A percentile compares a stretch with the other conserved stretches of the same genome.
These are phyloP conservation scores for Phaeoacremonium minimum DNA, from an alignment of 2,329 filamentous ascomycete species.

Conservation along the genomic window DNA sequence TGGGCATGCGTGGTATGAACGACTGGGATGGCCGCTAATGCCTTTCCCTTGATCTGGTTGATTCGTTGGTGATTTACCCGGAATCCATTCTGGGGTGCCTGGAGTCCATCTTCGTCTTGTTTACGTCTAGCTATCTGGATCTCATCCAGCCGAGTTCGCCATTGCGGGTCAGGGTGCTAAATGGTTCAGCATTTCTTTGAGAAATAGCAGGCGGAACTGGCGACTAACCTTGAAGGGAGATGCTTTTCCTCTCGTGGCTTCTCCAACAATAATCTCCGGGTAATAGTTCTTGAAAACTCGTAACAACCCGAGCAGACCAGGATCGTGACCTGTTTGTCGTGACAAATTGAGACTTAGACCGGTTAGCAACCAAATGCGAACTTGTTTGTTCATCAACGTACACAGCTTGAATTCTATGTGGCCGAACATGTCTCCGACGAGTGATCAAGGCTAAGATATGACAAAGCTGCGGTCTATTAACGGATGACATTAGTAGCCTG, in stretches of 20 bases:
- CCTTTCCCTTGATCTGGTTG: slow-evolving; percentile 38
- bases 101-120: slow-evolving; percentile 34
- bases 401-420: slow-evolving; percentile 77
- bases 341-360: slow-evolving; percentile 56
- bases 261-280: slow-evolving; percentile 78
- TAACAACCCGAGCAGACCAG: slow-evolving; percentile 67
- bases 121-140: slow-evolving; percentile 59
- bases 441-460: slow-evolving; percentile 78
- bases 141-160: slow-evolving; percentile 63
- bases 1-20: slow-evolving; percentile 72
- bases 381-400: too few species aligned
- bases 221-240: slow-evolving; percentile 56
- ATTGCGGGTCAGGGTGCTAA: slow-evolving; percentile 71
- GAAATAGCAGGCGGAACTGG: neutral
- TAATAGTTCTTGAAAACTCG: slow-evolving; percentile 90
- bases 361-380: too few species aligned
- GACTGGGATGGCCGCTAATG: slow-evolving; percentile 53
- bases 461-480: slow-evolving; percentile 56
- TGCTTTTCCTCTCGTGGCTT: slow-evolving; percentile 59
- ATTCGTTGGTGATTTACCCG: slow-evolving; percentile 54
- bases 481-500: too few species aligned
- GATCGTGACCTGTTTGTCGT: slow-evolving; percentile 65
- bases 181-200: slow-evolving; percentile 17
- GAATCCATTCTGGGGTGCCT: slow-evolving; percentile 49
- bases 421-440: slow-evolving; percentile 75